phyloP scores from a whole-genome alignment of 257 asterid genomes.

The Cruciata laevipes region DNA sequence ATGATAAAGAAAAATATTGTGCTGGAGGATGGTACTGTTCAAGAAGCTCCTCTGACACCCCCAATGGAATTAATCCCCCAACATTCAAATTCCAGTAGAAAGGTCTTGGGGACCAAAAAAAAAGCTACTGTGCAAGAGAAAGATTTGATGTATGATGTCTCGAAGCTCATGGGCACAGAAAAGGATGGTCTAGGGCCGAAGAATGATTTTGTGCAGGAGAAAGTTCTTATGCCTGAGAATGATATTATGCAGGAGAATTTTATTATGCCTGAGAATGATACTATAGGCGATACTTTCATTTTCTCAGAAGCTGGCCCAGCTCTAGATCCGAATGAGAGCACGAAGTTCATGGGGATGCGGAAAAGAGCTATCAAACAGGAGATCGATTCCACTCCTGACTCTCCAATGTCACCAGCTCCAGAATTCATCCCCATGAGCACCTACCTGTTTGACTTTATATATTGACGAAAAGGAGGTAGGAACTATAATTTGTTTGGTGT shows the following conservation, averaged over 20 bases:
- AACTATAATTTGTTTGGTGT: no score
- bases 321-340: conserved; percentile 11
- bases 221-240: no score
- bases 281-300: no score
- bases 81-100: conserved; percentile 16
- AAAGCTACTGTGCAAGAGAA: conserved; percentile 11
- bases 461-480: no score
- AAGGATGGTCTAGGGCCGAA: conserved; percentile 15
- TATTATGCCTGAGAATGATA: no score
- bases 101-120: conserved; percentile 24
- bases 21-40: conserved; percentile 11
- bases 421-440: conserved; percentile 41
- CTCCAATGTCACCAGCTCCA: conserved; percentile 33
- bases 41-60: conserved; percentile 30
- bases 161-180: conserved; percentile 27
- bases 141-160: conserved; percentile 26
- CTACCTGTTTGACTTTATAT: conserved; percentile 29
- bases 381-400: conserved; percentile 13
- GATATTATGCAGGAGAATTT: no score
- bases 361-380: conserved; percentile 17
- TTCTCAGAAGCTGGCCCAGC: no score
- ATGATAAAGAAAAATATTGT: conserved; percentile 18
- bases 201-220: background rate
- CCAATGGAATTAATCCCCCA: conserved; percentile 33
- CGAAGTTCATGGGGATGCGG: conserved; percentile 23